Base-by-base conservation (phyloP, 768 basidiomycete species). In the Butyriboletus loyo region DNA sequence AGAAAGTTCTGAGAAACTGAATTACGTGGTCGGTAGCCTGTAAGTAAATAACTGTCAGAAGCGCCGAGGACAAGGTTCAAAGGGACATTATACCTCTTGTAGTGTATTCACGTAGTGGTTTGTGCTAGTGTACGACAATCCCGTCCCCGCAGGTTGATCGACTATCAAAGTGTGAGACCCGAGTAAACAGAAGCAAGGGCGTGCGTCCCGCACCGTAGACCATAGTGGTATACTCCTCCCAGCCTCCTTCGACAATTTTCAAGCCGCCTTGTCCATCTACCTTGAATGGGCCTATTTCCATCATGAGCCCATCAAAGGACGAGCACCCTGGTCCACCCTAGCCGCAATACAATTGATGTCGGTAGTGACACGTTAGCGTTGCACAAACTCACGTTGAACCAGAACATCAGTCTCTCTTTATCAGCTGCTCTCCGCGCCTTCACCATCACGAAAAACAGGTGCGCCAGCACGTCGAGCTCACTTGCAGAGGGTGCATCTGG, bases 311-410 rank as follows among this genome's bases (percentile, higher is more conserved):
- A 62, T 98, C 96, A 66, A 98, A 98, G 1, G 91, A 93, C 0
- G 94, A 97, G 69, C 97, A 98, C 27, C 97, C 97, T 19, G 96
- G 96, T 1, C 96, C 96, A 19, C 93, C 94, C 92, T 95, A 60
- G 19, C 40, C 11, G 37, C 15, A 28, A 46, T 34, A 35, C 11
- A 17, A 25, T 35, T 47, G 40, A 57, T 43, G 43, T 19, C 17
- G 17, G 24, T 10, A 36, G 32, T 28, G 37, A 54, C 4, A 17
- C n/a, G 34, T 21, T 7, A 27, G 4, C 6, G 6, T 10, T 22
- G 19, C 24, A 36, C 17, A 27, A 17, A 69, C 85, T 63, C 63
- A 92, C 94, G 71, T 98, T 98, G 65, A 98, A 94, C 97, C 97
- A 99, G 63, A 98, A 92, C 63, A 98, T 80, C 9, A 98, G 71